phyloP scores from a whole-genome alignment of 441 rosid genomes.

The Hypseocharis bilobata region DNA sequence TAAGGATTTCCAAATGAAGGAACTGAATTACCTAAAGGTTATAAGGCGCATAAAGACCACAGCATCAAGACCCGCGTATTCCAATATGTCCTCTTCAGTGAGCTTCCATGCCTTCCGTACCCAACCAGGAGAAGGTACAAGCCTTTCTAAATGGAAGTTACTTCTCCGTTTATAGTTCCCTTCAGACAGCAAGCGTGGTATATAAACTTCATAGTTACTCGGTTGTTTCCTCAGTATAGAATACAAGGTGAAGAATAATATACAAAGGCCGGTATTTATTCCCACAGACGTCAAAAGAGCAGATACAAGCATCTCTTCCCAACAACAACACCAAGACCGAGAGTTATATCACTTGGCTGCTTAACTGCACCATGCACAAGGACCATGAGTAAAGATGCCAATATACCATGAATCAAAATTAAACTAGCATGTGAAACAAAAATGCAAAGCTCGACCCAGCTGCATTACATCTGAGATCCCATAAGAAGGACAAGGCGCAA shows the following conservation, averaged over 20 bases:
- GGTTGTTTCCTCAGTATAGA: slow-evolving; percentile 81
- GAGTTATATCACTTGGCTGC: slow-evolving; percentile 4
- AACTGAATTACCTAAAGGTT: slow-evolving; percentile 52
- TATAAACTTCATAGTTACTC: slow-evolving; percentile 50
- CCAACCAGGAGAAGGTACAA: slow-evolving; percentile 81
- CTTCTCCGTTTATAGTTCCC: slow-evolving; percentile 49
- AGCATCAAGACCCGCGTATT: slow-evolving; percentile 62
- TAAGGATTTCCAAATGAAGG: slow-evolving; percentile 6
- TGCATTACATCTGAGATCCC: not conserved
- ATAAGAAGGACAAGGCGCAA: not conserved
- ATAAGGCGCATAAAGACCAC: slow-evolving; percentile 74
- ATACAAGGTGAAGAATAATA: slow-evolving; percentile 54
- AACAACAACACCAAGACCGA: slow-evolving; percentile 18
- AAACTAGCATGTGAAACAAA: not conserved
- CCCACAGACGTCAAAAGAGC: slow-evolving; percentile 84
- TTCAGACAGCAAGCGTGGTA: slow-evolving; percentile 63
- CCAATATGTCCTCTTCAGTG: slow-evolving; percentile 58
- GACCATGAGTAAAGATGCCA: not conserved
- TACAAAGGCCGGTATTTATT: slow-evolving; percentile 71
- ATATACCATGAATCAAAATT: not conserved
- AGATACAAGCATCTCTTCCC: slow-evolving; percentile 69
- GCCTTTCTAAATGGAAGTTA: slow-evolving; percentile 55
- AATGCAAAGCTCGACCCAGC: not conserved
- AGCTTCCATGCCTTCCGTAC: slow-evolving; percentile 58
- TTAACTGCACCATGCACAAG: slow-evolving; percentile 21